Percentiles rank a stretch among this genome's conserved stretches.
Evolutionary conservation across 208 protist species (phyloP).

Genomic region (Naegleria gruberi): DNA sequence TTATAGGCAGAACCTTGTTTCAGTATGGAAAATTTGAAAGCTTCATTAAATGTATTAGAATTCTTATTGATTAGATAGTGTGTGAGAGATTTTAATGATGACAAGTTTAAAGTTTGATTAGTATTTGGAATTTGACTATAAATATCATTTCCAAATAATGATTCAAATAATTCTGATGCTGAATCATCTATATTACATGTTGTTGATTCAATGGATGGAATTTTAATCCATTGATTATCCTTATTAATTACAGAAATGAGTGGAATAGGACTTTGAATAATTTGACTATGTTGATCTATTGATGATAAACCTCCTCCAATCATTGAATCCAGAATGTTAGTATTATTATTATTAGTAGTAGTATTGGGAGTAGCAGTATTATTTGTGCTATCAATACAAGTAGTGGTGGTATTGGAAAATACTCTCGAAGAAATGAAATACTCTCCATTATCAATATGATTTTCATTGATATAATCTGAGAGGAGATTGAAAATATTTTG

Average conservation of each 20-base stretch:
- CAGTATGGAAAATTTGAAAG: not conserved
- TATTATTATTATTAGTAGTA: not conserved
- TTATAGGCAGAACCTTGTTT: not conserved
- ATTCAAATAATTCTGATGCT: not conserved
- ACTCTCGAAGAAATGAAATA: too few species aligned
- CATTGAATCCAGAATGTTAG: too few species aligned
- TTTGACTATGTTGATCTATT: too few species aligned
- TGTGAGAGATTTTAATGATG: not conserved
- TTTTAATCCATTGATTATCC: not conserved
- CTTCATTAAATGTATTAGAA: not conserved
- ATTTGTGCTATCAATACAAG: too few species aligned
- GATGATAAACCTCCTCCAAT: too few species aligned
- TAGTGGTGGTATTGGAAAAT: too few species aligned
- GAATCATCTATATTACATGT: not conserved
- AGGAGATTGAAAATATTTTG: not conserved
- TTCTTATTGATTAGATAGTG: not conserved
- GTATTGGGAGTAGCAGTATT: too few species aligned
- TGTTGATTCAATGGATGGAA: not conserved
- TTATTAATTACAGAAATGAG: too few species aligned
- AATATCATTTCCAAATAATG: not conserved
- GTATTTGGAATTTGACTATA: not conserved
- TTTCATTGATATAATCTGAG: not conserved
- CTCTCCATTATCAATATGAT: too few species aligned
- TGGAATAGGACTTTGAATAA: too few species aligned
- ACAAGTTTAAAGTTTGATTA: not conserved